Conservation (phyloP, 371 early-diverging fungal species). For the Mortierella sp. region DNA sequence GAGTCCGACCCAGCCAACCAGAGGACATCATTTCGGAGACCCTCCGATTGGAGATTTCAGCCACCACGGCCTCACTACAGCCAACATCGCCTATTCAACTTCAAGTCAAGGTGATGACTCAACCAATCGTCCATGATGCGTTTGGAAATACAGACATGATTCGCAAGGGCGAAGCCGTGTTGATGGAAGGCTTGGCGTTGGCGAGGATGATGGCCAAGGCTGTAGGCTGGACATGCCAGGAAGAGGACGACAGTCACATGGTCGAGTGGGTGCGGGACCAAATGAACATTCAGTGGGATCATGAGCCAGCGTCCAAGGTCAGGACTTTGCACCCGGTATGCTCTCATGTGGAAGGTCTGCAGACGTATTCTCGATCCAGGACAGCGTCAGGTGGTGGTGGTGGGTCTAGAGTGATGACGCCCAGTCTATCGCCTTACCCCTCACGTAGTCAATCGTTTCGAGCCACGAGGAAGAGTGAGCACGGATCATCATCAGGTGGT, state of each 20-base stretch:
- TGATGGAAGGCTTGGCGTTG: slow-evolving; percentile 40
- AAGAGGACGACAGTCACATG: slow-evolving; percentile 46
- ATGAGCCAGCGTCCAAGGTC: background rate
- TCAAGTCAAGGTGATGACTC: slow-evolving; percentile 28
- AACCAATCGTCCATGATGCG: slow-evolving; percentile 22
- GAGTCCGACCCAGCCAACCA: slow-evolving; percentile 5
- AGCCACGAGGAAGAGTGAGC: slow-evolving; percentile 8
- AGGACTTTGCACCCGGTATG: slow-evolving; percentile 6
- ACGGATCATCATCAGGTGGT: too few relatives aligned
- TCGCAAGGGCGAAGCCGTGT: slow-evolving; percentile 37
- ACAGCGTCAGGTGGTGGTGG: background rate
- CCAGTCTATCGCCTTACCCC: slow-evolving; percentile 40
- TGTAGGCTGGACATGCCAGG: slow-evolving; percentile 40
- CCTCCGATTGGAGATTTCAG: slow-evolving; percentile 24
- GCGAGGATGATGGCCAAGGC: slow-evolving; percentile 33
- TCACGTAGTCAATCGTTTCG: slow-evolving; percentile 29
- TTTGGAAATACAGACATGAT: slow-evolving; percentile 39
- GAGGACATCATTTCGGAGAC: slow-evolving; percentile 10
- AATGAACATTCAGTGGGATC: slow-evolving; percentile 39
- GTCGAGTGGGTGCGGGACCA: slow-evolving; percentile 51
- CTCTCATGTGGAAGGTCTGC: slow-evolving; percentile 11
- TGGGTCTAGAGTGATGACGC: slow-evolving; percentile 19
- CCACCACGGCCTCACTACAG: slow-evolving; percentile 18
- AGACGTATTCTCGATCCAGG: slow-evolving; percentile 3
- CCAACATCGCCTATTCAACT: slow-evolving; percentile 17